Conservation (phyloP, 345 rosid species). For the Eutrema yunnanense region DNA sequence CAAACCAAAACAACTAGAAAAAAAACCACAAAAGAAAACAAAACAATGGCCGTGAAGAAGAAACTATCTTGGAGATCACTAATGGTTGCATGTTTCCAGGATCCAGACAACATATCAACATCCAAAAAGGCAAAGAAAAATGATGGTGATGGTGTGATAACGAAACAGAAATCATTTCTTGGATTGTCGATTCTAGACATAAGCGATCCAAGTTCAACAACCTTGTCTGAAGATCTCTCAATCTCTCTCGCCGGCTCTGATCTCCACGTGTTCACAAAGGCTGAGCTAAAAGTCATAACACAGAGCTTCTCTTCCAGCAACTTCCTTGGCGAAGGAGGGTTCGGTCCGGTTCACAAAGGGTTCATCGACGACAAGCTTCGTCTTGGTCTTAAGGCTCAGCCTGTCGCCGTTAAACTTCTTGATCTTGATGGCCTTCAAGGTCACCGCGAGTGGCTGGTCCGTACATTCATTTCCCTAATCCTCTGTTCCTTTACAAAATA, state of each 20-base stretch:
- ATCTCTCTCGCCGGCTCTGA: slow-evolving; percentile 78
- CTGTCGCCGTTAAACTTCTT: slow-evolving; percentile 78
- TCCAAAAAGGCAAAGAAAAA: slow-evolving; percentile 41
- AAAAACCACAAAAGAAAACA: neutral
- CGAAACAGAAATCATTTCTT: slow-evolving; percentile 46
- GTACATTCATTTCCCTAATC: slow-evolving; percentile 17
- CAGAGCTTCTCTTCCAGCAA: slow-evolving; percentile 66
- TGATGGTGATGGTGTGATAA: slow-evolving; percentile 13
- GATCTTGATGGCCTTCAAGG: slow-evolving; percentile 83
- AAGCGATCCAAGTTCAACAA: slow-evolving; percentile 53
- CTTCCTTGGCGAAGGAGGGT: slow-evolving; percentile 87
- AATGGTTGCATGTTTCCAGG: slow-evolving; percentile 41
- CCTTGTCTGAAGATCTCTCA: slow-evolving; percentile 65
- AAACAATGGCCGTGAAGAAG: slow-evolving; percentile 35
- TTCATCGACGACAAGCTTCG: slow-evolving; percentile 79
- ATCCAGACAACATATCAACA: neutral
- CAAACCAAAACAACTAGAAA: slow-evolving; percentile 12
- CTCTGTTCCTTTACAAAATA: neutral
- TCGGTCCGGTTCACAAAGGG: slow-evolving; percentile 84
- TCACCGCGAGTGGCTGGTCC: slow-evolving; percentile 85
- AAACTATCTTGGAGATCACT: slow-evolving; percentile 49
- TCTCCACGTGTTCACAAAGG: slow-evolving; percentile 58
- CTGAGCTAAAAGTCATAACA: slow-evolving; percentile 70
- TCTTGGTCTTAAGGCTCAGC: slow-evolving; percentile 67
- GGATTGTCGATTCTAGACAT: slow-evolving; percentile 56